Evolutionary conservation across 192 early-diverging fungal genomes (phyloP), one percentile per base, ranked within the genome.

Genomic region (Mortierella alpina): DNA sequence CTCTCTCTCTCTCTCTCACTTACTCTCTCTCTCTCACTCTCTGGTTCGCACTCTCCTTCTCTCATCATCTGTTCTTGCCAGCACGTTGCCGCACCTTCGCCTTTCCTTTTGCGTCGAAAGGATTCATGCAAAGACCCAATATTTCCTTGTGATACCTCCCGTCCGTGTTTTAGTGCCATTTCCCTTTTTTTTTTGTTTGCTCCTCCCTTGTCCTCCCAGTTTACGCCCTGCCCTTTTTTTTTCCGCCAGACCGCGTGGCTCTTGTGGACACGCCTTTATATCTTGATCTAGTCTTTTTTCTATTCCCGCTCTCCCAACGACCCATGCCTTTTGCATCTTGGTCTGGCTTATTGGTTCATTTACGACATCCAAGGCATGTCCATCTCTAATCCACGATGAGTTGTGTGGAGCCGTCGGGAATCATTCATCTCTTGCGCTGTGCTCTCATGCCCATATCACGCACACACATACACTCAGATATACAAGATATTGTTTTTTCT

Each of bases 181-280:
- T 41, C 58, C 40, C 4, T 15, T 12, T 51, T 12, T 10, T 50
- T n/a, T 41, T 42, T 40, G 42, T 49, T 18, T 41, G 48, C 40
- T 6, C 6, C 17, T 11, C 20, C 9, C 17, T 57, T 59, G 39
- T 64, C 23, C 23, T 58, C 54, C 48, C 46, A 50, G 62, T 73
- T 58, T 73, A 65, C 66, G 66, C 66, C 66, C 20, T 68, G 15
- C 15, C 31, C 49, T 17, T 17, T 64, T 67, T 63, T 57, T 49
- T 68, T 63, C 44, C 50, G 56, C 51, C 62, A 40, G 18, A 51
- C 48, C 10, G 11, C 6, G 40, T 65, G 15, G 54, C 22, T 63
- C 57, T 13, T 63, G 47, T 50, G 31, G 4, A 5, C 31, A 31
- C 31, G 31, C 31, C 31, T 31, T 31, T 31, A 31, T 2, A 31